A percentile compares a stretch with the other conserved stretches of the same genome.
Conservation (phyloP, 2,329 filamentous ascomycete genomes). For the Hymenotorrendiella dingleyae region DNA sequence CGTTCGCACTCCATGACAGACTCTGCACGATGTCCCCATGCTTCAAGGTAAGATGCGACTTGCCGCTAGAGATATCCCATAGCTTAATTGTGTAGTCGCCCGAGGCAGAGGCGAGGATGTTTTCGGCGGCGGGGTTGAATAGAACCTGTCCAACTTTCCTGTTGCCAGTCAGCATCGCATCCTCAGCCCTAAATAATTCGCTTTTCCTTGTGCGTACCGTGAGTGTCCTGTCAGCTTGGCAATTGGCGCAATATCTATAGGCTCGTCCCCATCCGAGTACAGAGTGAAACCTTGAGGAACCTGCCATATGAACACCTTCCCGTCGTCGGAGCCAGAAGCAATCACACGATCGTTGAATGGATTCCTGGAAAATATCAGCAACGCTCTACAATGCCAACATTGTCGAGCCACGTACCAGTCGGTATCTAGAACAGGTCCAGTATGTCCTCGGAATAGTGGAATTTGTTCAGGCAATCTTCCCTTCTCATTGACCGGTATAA, state of each 20-base stretch:
- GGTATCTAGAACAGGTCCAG: slow-evolving; percentile 89
- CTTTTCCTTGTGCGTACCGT: slow-evolving; percentile 46
- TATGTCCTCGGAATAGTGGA: slow-evolving; percentile 93
- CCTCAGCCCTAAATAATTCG: not conserved
- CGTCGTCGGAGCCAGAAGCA: slow-evolving; percentile 92
- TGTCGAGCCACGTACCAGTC: slow-evolving; percentile 65
- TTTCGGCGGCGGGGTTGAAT: slow-evolving; percentile 94
- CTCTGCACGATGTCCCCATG: slow-evolving; percentile 92
- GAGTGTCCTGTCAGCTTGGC: slow-evolving; percentile 82
- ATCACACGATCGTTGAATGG: slow-evolving; percentile 93
- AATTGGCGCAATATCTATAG: slow-evolving; percentile 72
- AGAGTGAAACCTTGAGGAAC: slow-evolving; percentile 85
- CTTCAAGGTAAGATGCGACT: slow-evolving; percentile 69
- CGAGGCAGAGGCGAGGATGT: slow-evolving; percentile 89
- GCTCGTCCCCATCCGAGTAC: slow-evolving; percentile 77
- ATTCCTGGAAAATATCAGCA: slow-evolving; percentile 53
- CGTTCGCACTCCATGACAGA: slow-evolving; percentile 89
- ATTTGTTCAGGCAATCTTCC: slow-evolving; percentile 90
- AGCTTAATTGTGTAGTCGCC: slow-evolving; percentile 93
- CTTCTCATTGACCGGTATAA: slow-evolving; percentile 83
- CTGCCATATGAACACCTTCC: slow-evolving; percentile 94
- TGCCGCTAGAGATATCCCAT: slow-evolving; percentile 84
- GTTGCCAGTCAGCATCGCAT: slow-evolving; percentile 25
- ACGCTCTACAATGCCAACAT: slow-evolving; percentile 1
- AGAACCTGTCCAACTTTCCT: slow-evolving; percentile 97